Base-by-base conservation (phyloP, 2,329 filamentous ascomycete species). In the Leptographium flavum region DNA sequence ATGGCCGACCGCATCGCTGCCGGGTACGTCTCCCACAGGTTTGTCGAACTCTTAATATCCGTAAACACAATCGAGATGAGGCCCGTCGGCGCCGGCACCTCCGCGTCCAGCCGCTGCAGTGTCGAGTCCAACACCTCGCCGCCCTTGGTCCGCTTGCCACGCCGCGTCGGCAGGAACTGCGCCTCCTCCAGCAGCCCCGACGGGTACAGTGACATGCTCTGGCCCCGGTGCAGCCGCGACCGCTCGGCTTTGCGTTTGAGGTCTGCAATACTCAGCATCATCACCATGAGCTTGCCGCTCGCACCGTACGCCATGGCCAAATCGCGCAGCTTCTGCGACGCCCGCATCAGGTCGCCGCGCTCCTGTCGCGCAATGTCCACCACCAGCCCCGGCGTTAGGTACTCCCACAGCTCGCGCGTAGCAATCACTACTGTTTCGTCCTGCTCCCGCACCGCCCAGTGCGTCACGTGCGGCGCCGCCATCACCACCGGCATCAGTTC, bases 31-130 rank as follows among this genome's bases (percentile, higher is more conserved):
- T 98, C 92, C 92, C 92, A 98, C 7, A 98, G 69, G 33, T 85
- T 79, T 1, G 92, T 98, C 22, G 90, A 96, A 65, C 90, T 94
- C 70, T 96, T 96, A 72, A 98, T 98, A 66, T 98, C 92, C 0
- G 92, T 98, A 60, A 98, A 98, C 42, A 94, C 87, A 57, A 98
- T 87, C 36, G 87, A 84, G 41, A 96, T 79, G 56, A 94, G 86
- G 39, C 90, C 90, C 2, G 81, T 86, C 0, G 92, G 92, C 13
- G 92, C 86, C 49, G 90, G 84, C 42, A 96, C 88, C 63, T 94
- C 90, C 44, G 83, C 81, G 52, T 92, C 87, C 27, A 96, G 78
- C 40, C 90, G 78, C 47, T 85, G 83, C 45, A 98, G 74, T 45
- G 83, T 86, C 22, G 87, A 94, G 60, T 96, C 87, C 45, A 84